phyloP scores from a whole-genome alignment of 2,329 filamentous ascomycete species.

The Gaeumannomyces sp. region DNA sequence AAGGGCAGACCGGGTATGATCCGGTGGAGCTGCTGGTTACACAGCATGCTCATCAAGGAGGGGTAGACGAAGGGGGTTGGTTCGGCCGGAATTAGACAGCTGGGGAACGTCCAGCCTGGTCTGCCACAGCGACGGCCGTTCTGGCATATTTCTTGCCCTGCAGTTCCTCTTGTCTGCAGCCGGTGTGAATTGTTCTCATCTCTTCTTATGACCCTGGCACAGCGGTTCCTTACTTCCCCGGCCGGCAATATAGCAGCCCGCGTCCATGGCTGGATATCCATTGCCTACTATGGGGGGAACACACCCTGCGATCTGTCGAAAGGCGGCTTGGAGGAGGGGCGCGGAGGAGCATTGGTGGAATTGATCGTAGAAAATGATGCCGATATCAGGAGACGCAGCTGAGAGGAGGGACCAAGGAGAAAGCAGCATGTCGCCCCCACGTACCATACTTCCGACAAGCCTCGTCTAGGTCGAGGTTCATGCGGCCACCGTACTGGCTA shows the following conservation, averaged over 20 bases:
- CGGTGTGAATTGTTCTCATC: too few species aligned
- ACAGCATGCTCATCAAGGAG: not conserved
- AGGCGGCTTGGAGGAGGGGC: too few species aligned
- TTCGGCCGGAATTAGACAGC: not conserved
- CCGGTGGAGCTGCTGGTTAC: not conserved
- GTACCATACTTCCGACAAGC: slow-evolving; percentile 19
- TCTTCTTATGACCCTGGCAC: not conserved
- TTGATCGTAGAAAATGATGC: too few species aligned
- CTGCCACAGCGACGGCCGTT: not conserved
- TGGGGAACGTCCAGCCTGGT: not conserved
- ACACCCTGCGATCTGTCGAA: too few species aligned
- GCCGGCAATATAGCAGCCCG: not conserved
- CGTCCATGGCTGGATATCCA: not conserved
- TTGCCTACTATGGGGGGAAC: not conserved
- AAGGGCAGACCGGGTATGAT: not conserved
- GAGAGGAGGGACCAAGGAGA: not conserved
- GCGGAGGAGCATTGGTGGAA: too few species aligned
- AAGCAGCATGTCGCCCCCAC: not conserved
- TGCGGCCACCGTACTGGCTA: slow-evolving; percentile 20
- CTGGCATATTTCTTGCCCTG: too few species aligned
- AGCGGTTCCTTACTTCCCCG: not conserved
- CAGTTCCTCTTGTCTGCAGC: too few species aligned
- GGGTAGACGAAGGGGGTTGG: not conserved
- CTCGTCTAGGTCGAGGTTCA: slow-evolving; percentile 20
- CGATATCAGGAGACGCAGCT: too few species aligned